phyloP scores from a whole-genome alignment of 495 filamentous ascomycete genomes.

The Penicillium ucsense region DNA sequence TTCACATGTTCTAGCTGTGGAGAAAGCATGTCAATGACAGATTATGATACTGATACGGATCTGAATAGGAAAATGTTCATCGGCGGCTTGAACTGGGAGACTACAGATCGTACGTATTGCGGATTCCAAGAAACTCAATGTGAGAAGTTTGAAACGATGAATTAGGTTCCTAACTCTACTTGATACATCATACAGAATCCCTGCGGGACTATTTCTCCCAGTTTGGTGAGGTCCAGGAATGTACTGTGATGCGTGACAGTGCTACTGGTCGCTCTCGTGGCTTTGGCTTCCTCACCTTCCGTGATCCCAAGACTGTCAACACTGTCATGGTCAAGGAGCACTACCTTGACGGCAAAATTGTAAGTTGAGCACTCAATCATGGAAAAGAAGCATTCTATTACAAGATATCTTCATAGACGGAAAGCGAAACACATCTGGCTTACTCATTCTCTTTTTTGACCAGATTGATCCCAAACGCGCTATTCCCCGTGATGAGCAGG shows the following conservation, averaged over 20 bases:
- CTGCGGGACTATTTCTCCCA: slow-evolving; percentile 98
- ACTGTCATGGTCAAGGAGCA: slow-evolving; percentile 99
- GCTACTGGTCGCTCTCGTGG: slow-evolving; percentile 88
- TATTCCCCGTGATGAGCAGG: slow-evolving; percentile 95
- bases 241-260: slow-evolving; percentile 96
- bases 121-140: neutral
- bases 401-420: neutral
- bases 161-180: neutral
- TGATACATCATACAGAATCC: slow-evolving; percentile 53
- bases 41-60: slow-evolving; percentile 11
- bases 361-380: slow-evolving; percentile 36
- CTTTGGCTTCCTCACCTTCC: slow-evolving; percentile 96
- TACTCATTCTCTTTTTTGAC: neutral
- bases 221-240: slow-evolving; percentile 94
- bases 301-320: slow-evolving; percentile 93
- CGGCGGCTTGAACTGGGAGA: slow-evolving; percentile 98
- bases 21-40: neutral
- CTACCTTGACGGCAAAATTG: slow-evolving; percentile 95
- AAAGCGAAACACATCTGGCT: neutral
- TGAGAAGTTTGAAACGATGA: neutral
- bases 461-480: slow-evolving; percentile 95
- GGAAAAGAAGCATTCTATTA: too few species aligned
- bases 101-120: slow-evolving; percentile 74
- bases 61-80: slow-evolving; percentile 94
- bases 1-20: neutral